Evolutionary conservation across 2,329 filamentous ascomycete genomes (phyloP), one percentile per base, ranked within the genome.

Genomic region (Arthroderma sp.): DNA sequence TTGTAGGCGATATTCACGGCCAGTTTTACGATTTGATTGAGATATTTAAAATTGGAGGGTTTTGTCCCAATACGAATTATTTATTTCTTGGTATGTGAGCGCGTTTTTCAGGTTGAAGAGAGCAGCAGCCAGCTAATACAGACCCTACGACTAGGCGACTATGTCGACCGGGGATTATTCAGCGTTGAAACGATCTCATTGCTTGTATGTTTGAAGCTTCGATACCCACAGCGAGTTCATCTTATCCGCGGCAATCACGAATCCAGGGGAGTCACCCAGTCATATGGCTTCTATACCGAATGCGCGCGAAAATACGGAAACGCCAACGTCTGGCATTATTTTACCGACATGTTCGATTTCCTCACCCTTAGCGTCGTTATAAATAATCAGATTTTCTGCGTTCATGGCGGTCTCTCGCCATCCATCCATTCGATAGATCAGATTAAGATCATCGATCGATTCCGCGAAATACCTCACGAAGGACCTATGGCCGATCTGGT

Each of bases 301-400:
- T 98, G 91, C 66, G 87, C 84, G 15, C 82, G 91, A 54, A 98
- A 98, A 68, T 98, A 98, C 66, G 91, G 91, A 62, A 96, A 94
- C 60, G 87, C 91, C 51, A 95, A 91, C 57, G 91, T 98, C 22
- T 98, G 91, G 91, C 91, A 98, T 66, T 91, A 96, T 65, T 98
- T 98, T 62, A 98, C 91, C 53, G 91, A 98, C 68, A 96, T 98
- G 88, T 98, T 98, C 66, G 91, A 98, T 68, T 98, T 94, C 65
- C 73, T 98, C 51, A 96, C 89, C 5, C 72, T 98, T 46, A 94
- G 86, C 56, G 93, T 96, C 49, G 89, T 98, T 51, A 98, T 98
- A 62, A 94, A 96, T 63, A 84, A 98, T 65, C 86, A 96, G 64
- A 98, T 98, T 54, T 98, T 98, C 65, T 98, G 91, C 65, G 91